phyloP scores from a whole-genome alignment of 345 rosid species.

The Citrus inodora region DNA sequence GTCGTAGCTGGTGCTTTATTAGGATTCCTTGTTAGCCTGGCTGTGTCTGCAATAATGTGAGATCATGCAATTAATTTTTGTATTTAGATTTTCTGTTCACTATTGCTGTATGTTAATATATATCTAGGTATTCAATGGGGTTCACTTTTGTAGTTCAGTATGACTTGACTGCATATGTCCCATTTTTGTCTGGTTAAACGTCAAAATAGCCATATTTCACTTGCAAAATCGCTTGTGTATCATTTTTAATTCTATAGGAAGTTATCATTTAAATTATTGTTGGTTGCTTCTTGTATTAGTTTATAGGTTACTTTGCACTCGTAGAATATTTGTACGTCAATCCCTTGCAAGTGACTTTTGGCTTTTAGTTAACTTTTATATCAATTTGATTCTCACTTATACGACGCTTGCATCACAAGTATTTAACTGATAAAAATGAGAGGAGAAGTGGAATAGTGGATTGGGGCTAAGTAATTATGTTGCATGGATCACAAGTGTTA shows the following conservation, averaged over 20 bases:
- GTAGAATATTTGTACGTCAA: too few relatives aligned
- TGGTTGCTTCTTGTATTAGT: too few relatives aligned
- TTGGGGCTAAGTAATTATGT: not conserved
- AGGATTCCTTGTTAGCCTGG: constrained; percentile 61
- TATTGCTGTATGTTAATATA: not conserved
- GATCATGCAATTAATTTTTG: too few relatives aligned
- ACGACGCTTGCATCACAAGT: not conserved
- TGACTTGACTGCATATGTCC: not conserved
- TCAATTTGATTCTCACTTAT: too few relatives aligned
- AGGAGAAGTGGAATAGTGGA: not conserved
- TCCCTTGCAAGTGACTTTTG: not conserved
- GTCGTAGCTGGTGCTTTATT: constrained; percentile 74
- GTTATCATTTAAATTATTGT: too few relatives aligned
- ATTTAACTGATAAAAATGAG: not conserved
- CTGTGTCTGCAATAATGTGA: constrained; percentile 32
- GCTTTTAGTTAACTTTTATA: too few relatives aligned
- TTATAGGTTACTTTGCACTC: not conserved
- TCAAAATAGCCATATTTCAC: too few relatives aligned
- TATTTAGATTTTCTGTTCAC: not conserved
- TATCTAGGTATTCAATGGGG: too few relatives aligned
- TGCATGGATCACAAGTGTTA: not conserved
- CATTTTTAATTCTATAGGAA: too few relatives aligned
- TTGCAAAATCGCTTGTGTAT: too few relatives aligned
- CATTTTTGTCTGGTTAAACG: not conserved
- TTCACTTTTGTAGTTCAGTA: not conserved